phyloP scores from a whole-genome alignment of 1,284 basidiomycete species.

The Rhizoctonia solani region DNA sequence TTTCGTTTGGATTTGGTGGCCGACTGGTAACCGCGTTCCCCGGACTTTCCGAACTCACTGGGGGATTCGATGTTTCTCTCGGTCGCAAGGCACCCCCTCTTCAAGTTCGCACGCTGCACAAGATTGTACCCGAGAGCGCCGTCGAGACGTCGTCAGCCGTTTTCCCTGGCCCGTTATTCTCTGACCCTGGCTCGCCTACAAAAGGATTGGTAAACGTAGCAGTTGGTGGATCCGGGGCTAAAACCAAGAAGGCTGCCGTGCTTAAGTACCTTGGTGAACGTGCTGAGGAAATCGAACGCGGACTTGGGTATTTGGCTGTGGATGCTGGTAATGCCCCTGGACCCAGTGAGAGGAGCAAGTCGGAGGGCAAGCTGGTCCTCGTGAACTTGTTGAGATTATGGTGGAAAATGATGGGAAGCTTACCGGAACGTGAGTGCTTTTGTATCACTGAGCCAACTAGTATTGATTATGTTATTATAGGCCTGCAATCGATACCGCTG shows the following conservation, averaged over 20 bases:
- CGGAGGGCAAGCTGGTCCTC: slow-evolving; percentile 78
- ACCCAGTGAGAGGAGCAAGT: slow-evolving; percentile 58
- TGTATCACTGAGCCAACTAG: neutral
- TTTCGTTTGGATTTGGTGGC: slow-evolving; percentile 90
- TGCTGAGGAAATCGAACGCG: slow-evolving; percentile 74
- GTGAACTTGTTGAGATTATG: slow-evolving; percentile 75
- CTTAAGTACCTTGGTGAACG: slow-evolving; percentile 76
- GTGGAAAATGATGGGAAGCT: slow-evolving; percentile 86
- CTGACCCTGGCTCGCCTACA: slow-evolving; percentile 67
- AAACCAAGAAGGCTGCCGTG: slow-evolving; percentile 83
- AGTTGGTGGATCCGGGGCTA: slow-evolving; percentile 51
- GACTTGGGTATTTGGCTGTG: slow-evolving; percentile 69
- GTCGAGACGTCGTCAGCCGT: slow-evolving; percentile 59
- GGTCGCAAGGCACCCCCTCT: slow-evolving; percentile 72
- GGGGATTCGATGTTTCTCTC: slow-evolving; percentile 76
- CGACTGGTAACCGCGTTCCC: slow-evolving; percentile 87
- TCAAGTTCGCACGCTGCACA: slow-evolving; percentile 67
- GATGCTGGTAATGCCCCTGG: slow-evolving; percentile 41
- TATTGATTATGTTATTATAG: slow-evolving; percentile 50
- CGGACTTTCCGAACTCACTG: slow-evolving; percentile 63
- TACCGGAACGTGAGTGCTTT: slow-evolving; percentile 68
- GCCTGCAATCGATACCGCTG: slow-evolving; percentile 66
- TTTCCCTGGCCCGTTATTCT: slow-evolving; percentile 86
- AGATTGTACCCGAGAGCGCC: slow-evolving; percentile 68
- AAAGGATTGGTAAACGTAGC: slow-evolving; percentile 71